Base-by-base conservation (phyloP, 208 protist species). In the Trypanosoma grayi region DNA sequence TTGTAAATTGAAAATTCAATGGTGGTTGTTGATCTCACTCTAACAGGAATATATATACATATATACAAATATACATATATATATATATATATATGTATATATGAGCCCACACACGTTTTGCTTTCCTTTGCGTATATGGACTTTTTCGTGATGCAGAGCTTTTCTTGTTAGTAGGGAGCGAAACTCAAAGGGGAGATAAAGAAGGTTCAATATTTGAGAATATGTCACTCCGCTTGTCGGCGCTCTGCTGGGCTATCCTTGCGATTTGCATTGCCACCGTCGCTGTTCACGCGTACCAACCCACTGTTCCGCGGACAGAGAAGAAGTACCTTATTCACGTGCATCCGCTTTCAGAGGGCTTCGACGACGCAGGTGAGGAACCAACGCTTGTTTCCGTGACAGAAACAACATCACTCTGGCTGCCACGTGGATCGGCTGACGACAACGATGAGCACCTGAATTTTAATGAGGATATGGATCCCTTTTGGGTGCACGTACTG, bases 401-500 rank as follows among this genome's bases (percentile, higher is more conserved):
- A 2, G 68, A 77, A 55, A 73, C 65, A 45, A 72, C 66, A 9
- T 61, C 67, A 1, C 60, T 80, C 18, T 59, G 52, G 46, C 68
- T 80, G 24, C 60, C 56, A 0, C 66, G 61, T 18, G 51, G 55
- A 1, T 58, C 63, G 5, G 43, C 50, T 14, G 27, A 61, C 2
- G 72, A 73, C 28, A 44, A 40, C 6, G 79, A 77, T 9, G 52
- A 73, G n/a, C 50, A 58, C 28, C 40, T 90, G 40, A 82, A 66
- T 25, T 90, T 90, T 52, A 75, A 85, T 57, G 75, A 82, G 22
- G 74, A 82, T 45, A 74, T 93, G 45, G 81, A 93, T 46, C 75
- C 83, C 0, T 69, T 90, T 37, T 93, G 86, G 86, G 87, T 85
- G 48, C 81, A 83, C 40, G 60, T 83, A 14, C 56, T 89, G 64